Conservation (phyloP, 495 filamentous ascomycete genomes). For the Xeromyces bisporus region DNA sequence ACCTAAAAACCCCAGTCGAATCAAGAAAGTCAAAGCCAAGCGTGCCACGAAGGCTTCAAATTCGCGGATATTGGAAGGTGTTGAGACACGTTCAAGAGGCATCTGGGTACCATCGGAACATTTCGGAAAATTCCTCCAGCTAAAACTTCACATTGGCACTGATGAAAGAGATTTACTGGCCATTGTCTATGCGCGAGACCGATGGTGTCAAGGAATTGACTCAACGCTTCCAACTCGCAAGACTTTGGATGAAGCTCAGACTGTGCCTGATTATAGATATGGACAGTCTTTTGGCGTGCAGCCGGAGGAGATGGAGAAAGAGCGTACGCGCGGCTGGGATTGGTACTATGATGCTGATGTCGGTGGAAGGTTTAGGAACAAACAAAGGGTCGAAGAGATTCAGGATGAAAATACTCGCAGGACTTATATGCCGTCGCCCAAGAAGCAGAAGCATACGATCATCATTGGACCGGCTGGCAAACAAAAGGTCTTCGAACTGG, state of each 20-base stretch:
- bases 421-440: slow-evolving; percentile 24
- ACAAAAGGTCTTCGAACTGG: slow-evolving; percentile 26
- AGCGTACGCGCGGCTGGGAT: slow-evolving; percentile 33
- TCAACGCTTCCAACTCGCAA: slow-evolving; percentile 31
- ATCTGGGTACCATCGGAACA: slow-evolving; percentile 21
- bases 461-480: slow-evolving; percentile 34
- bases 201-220: slow-evolving; percentile 29
- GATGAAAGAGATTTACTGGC: slow-evolving; percentile 31
- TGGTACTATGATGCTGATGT: slow-evolving; percentile 35
- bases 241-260: slow-evolving; percentile 12
- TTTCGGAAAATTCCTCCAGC: slow-evolving; percentile 21
- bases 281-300: slow-evolving; percentile 23
- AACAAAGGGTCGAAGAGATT: slow-evolving; percentile 18
- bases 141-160: slow-evolving; percentile 23
- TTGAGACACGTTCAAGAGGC: slow-evolving; percentile 21
- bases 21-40: slow-evolving; percentile 9
- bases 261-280: slow-evolving; percentile 20
- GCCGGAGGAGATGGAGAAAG: slow-evolving; percentile 22
- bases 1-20: slow-evolving; percentile 1
- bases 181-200: slow-evolving; percentile 28
- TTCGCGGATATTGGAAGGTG: slow-evolving; percentile 4
- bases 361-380: slow-evolving; percentile 18
- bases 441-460: slow-evolving; percentile 21
- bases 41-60: slow-evolving; percentile 7
- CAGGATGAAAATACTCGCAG: slow-evolving; percentile 13